phyloP scores from a whole-genome alignment of 495 filamentous ascomycete species.

The Cercophora scortea region DNA sequence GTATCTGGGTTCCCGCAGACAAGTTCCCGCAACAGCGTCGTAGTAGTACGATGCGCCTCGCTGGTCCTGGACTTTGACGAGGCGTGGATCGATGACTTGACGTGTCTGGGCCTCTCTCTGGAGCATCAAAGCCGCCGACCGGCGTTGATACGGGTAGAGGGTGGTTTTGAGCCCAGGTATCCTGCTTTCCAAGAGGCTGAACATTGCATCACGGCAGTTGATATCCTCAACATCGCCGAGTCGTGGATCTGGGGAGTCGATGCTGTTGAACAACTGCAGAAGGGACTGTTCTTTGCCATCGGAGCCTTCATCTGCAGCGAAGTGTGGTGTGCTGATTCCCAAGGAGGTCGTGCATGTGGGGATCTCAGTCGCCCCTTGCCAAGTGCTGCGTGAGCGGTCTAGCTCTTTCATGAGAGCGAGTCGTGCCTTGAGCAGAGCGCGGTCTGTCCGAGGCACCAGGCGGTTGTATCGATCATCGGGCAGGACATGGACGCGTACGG shows the following conservation, averaged over 20 bases:
- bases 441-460: conserved; percentile 35
- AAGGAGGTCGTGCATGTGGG: neutral
- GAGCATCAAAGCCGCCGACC: conserved; percentile 78
- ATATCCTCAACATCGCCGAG: conserved; percentile 44
- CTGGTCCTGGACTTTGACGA: conserved; percentile 51
- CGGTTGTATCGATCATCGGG: conserved; percentile 56
- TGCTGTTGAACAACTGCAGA: conserved; percentile 79
- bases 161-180: conserved; percentile 56
- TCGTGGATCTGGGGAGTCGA: conserved; percentile 61
- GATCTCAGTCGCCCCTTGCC: conserved; percentile 37
- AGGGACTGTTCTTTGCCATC: conserved; percentile 44
- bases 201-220: conserved; percentile 53
- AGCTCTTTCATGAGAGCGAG: conserved; percentile 44
- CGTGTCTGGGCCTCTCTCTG: conserved; percentile 66
- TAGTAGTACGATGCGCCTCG: conserved; percentile 61
- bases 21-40: conserved; percentile 53
- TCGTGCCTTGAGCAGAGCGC: conserved; percentile 36
- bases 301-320: neutral
- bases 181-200: conserved; percentile 49
- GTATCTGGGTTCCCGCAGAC: conserved; percentile 53
- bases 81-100: conserved; percentile 64
- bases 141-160: conserved; percentile 72
- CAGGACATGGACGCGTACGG: conserved; percentile 56
- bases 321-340: neutral
- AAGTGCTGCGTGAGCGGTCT: conserved; percentile 48